Percentiles rank a stretch among this genome's conserved stretches.
These are phyloP conservation scores for Ophiosphaerella korrae DNA, from an alignment of 2,329 filamentous ascomycete genomes.

Conservation along the genomic window DNA sequence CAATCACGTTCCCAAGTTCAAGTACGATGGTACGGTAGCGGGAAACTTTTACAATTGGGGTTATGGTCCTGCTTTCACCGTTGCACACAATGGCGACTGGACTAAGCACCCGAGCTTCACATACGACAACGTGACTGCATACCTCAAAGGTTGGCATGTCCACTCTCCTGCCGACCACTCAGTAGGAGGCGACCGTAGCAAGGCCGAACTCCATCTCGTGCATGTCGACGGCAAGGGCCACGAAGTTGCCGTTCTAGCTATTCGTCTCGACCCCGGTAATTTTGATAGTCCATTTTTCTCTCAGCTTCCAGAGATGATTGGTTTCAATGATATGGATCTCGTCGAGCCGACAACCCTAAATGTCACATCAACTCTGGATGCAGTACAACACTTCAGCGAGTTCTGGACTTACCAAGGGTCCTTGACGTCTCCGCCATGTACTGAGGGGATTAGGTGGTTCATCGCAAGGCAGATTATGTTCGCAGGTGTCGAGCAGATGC, in stretches of 20 bases:
- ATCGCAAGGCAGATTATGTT: slow-evolving; percentile 50
- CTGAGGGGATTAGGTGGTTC: slow-evolving; percentile 55
- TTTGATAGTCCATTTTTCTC: slow-evolving; percentile 48
- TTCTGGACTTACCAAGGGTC: slow-evolving; percentile 58
- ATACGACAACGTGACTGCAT: slow-evolving; percentile 55
- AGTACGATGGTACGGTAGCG: slow-evolving; percentile 43
- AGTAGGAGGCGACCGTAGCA: slow-evolving; percentile 50
- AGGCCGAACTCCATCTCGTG: slow-evolving; percentile 58
- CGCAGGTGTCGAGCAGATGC: slow-evolving; percentile 55
- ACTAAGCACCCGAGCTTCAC: slow-evolving; percentile 49
- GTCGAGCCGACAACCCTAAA: slow-evolving; percentile 34
- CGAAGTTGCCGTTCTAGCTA: slow-evolving; percentile 53
- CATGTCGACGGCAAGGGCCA: slow-evolving; percentile 51
- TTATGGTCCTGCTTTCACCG: slow-evolving; percentile 54
- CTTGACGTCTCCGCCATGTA: slow-evolving; percentile 55
- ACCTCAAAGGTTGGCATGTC: slow-evolving; percentile 58
- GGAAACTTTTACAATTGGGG: slow-evolving; percentile 58
- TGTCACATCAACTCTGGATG: slow-evolving; percentile 41
- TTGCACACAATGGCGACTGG: slow-evolving; percentile 46
- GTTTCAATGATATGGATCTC: slow-evolving; percentile 44
- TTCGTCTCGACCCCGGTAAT: slow-evolving; percentile 54
- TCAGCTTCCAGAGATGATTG: slow-evolving; percentile 50
- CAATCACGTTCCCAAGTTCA: slow-evolving; percentile 50
- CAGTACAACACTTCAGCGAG: slow-evolving; percentile 49
- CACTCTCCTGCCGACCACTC: slow-evolving; percentile 58